These are phyloP conservation scores for Pythium aquatile DNA, from an alignment of 352 stramenopile genomes.

Conservation along the genomic window DNA sequence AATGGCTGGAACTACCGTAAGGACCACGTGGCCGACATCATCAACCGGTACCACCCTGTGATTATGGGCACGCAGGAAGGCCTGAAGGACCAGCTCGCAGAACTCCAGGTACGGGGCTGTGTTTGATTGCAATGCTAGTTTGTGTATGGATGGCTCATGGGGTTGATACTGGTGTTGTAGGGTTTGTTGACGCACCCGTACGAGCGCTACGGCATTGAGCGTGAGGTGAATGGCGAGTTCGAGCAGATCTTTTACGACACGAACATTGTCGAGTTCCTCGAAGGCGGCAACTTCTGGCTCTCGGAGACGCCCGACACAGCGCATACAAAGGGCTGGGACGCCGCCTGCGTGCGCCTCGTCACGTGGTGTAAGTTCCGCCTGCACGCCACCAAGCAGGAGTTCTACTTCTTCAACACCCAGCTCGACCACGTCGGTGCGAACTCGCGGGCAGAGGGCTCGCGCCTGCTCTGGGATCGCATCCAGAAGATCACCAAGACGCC, in stretches of 20 bases:
- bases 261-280: slow-evolving; percentile 30
- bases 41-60: slow-evolving; percentile 38
- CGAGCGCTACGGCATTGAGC: slow-evolving; percentile 37
- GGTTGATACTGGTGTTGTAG: slow-evolving; percentile 1
- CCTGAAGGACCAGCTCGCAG: slow-evolving; percentile 35
- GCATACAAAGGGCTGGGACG: slow-evolving; percentile 31
- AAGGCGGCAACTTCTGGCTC: slow-evolving; percentile 45
- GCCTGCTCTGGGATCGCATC: slow-evolving; percentile 34
- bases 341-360: slow-evolving; percentile 31
- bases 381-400: slow-evolving; percentile 32
- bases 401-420: slow-evolving; percentile 46
- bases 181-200: slow-evolving; percentile 30
- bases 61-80: slow-evolving; percentile 45
- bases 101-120: slow-evolving; percentile 23
- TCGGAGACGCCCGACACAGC: slow-evolving; percentile 34
- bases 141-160: background rate
- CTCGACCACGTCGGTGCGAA: slow-evolving; percentile 35
- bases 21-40: slow-evolving; percentile 36
- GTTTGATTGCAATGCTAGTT: background rate
- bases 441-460: slow-evolving; percentile 29
- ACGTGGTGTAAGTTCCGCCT: slow-evolving; percentile 40
- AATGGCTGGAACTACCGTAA: slow-evolving; percentile 38
- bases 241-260: slow-evolving; percentile 49
- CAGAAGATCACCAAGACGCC: slow-evolving; percentile 33
- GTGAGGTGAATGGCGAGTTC: slow-evolving; percentile 34